These are phyloP conservation scores for Microbotryum saponariae DNA, from an alignment of 1,284 basidiomycete species.

Conservation along the genomic window DNA sequence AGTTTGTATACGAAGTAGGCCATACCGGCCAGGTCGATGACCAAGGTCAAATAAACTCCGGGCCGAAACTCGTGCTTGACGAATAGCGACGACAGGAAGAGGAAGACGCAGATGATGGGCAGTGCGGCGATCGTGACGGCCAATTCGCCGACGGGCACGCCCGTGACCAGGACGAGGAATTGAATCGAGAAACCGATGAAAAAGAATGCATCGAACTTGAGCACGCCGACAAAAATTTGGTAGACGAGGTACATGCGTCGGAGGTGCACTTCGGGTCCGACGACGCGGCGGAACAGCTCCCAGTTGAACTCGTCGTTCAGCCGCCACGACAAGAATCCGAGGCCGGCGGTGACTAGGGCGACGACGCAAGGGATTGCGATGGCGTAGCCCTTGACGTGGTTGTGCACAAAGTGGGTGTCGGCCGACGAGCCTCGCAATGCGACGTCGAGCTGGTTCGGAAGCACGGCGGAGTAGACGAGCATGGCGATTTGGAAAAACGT, in stretches of 20 bases:
- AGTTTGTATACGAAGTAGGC: constrained; percentile 31
- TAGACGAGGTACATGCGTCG: constrained; percentile 12
- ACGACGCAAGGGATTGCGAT: constrained; percentile 25
- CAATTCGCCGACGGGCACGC: constrained; percentile 22
- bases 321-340: constrained; percentile 16
- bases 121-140: constrained; percentile 28
- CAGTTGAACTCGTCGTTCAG: constrained; percentile 34
- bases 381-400: constrained; percentile 13
- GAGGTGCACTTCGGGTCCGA: constrained; percentile 24
- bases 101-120: constrained; percentile 22
- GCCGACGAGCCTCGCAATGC: constrained; percentile 21
- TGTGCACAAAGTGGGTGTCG: constrained; percentile 15
- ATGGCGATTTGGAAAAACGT: constrained; percentile 33
- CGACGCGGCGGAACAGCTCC: constrained; percentile 60
- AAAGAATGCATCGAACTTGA: constrained; percentile 29
- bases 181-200: constrained; percentile 20
- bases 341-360: constrained; percentile 8
- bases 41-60: constrained; percentile 15
- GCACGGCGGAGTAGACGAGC: constrained; percentile 29
- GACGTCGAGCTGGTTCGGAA: constrained; percentile 18
- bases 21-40: constrained; percentile 17
- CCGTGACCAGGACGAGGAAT: constrained; percentile 31
- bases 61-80: constrained; percentile 18
- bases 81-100: constrained; percentile 14
- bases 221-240: constrained; percentile 21